Evolutionary conservation across 768 basidiomycete genomes (phyloP).

Genomic region (Suillus spraguei): DNA sequence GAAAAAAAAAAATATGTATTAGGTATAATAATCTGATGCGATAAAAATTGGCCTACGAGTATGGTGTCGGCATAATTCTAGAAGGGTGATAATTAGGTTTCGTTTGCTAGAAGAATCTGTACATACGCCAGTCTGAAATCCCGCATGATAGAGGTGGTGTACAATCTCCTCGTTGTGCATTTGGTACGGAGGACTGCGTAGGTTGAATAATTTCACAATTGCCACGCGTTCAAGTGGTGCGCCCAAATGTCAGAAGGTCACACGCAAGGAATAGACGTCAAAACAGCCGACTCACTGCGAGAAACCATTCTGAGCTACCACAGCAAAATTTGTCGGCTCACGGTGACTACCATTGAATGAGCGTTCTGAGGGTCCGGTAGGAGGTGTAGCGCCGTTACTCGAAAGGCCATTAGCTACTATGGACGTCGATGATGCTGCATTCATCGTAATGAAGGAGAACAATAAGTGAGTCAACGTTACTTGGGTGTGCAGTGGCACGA

Average conservation of each 20-base stretch:
- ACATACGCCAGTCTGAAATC: constrained; percentile 83
- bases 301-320: constrained; percentile 51
- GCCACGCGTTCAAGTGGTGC: constrained; percentile 13
- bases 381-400: constrained; percentile 50
- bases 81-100: constrained; percentile 15
- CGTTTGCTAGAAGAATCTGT: constrained; percentile 16
- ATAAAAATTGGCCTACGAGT: constrained; percentile 51
- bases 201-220: constrained; percentile 12
- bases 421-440: constrained; percentile 35
- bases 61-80: constrained; percentile 85
- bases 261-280: constrained; percentile 10
- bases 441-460: constrained; percentile 20
- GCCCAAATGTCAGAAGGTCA: constrained; percentile 7
- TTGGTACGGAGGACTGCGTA: constrained; percentile 48
- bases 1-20: constrained; percentile 13
- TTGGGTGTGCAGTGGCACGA: constrained; percentile 4
- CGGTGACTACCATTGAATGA: constrained; percentile 38
- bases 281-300: constrained; percentile 49
- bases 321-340: constrained; percentile 38
- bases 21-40: constrained; percentile 14
- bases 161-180: constrained; percentile 78
- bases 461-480: background rate
- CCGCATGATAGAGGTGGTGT: constrained; percentile 75
- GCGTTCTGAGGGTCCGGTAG: constrained; percentile 38
- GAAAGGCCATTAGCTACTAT: constrained; percentile 38